Evolutionary conservation across 1,284 basidiomycete genomes (phyloP), one percentile per base, ranked within the genome.

Genomic region (Tetrapyrgos nigripes): DNA sequence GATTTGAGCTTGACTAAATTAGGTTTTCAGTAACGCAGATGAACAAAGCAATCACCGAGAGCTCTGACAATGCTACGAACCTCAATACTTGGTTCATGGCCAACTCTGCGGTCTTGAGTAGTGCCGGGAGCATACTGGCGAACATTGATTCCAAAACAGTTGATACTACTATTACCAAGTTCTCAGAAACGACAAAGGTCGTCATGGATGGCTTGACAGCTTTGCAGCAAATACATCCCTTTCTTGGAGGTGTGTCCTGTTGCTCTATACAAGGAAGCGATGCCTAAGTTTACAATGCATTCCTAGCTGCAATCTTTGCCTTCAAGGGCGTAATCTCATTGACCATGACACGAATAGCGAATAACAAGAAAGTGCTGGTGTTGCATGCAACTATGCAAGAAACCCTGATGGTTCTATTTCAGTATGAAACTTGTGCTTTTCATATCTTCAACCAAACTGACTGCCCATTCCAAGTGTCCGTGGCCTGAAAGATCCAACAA

Each of bases 371-470:
- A 53, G 74, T 82, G 8, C 53, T 73, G 1, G 70, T 72, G 0
- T 64, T 83, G 4, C 76, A 76, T 50, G 60, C 76, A 17, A 71
- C 78, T 61, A 83, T 82, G 79, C 75, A 75, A 57, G 75, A 77
- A 40, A 77, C 79, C 75, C 78, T 82, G 73, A 64, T 65, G 8
- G 69, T 71, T 1, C 70, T 83, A 26, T 40, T 40, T 17, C 37
- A 40, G 37, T 40, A 40, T 40, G 37, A 11, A 17, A 17, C 4
- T n/a, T n/a, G 4, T 40, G 37, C 5, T 40, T 8, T 8, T 33
- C 31, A 33, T 33, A 14, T 33, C 31, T 14, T 8, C 14, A 8
- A 33, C 31, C 9, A 33, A 33, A 33, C 8, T 33, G 8, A 33
- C 8, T 33, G 9, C 31, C 31, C 9, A 8, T 33, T 5, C 17